Evolutionary conservation across 352 stramenopile species (phyloP), one percentile per base, ranked within the genome.

Genomic region (Globisporangium alternatum): DNA sequence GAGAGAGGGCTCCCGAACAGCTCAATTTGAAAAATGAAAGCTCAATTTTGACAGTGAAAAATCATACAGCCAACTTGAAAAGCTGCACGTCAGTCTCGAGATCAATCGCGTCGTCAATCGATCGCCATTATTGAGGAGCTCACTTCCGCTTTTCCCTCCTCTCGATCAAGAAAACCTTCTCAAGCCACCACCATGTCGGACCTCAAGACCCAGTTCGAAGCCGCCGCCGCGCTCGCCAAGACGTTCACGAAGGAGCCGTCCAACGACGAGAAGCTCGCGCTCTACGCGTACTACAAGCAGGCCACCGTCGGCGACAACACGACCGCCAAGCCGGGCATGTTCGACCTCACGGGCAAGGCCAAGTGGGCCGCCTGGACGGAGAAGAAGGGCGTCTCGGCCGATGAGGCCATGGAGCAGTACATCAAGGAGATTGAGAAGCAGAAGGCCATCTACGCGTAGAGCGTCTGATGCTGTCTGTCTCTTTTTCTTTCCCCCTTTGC

Each of bases 221-320:
- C 79, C 56, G 86, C 88, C 17, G 88, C 84, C 41, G 88, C 81
- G 56, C 68, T 83, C 51, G 86, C 73, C 45, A 93, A 93, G 74
- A 88, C 84, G 31, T 94, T 93, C 76, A 89, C 82, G 60, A 91
- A 89, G 74, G 75, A 75, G 21, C 81, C 80, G 68, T 72, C 71
- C n/a, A 95, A 97, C 83, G 85, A 94, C 55, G 86, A 97, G 71
- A 96, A 96, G 82, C 86, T 97, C 64, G 74, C 77, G 28, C 71
- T 97, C 54, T 97, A 97, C 80, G 81, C 84, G n/a, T 81, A 85
- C 70, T 97, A 83, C 86, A 97, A 97, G 84, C 89, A 97, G 75
- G 88, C 86, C 51, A 97, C 85, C 12, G 70, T 91, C 28, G 89
- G 89, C 21, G 88, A 97, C 82, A 90, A 90, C 76, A 91, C 79